A percentile compares a stretch with the other conserved stretches of the same genome.
These are phyloP conservation scores for Fusarium irregulare DNA, from an alignment of 2,329 filamentous ascomycete genomes.

Conservation along the genomic window DNA sequence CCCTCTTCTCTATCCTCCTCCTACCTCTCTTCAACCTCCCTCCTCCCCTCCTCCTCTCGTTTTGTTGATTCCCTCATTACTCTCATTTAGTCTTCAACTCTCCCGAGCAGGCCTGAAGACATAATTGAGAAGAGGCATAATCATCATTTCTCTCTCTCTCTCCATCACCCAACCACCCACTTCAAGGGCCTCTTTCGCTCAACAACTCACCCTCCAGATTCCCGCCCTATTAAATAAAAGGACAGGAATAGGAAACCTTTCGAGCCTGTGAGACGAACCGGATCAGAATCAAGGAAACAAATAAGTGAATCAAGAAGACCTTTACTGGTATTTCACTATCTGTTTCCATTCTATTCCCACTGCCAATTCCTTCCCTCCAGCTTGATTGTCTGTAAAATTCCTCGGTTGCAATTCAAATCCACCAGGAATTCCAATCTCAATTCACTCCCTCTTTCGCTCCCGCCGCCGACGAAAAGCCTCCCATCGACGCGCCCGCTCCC, in stretches of 20 bases:
- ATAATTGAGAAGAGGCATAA: slow-evolving; percentile 49
- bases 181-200: slow-evolving; percentile 14
- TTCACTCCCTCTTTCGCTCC: slow-evolving; percentile 40
- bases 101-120: slow-evolving; percentile 56
- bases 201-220: slow-evolving; percentile 21
- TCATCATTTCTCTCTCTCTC: slow-evolving; percentile 39
- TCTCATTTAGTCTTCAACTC: slow-evolving; percentile 60
- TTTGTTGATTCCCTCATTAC: slow-evolving; percentile 63
- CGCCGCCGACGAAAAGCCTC: slow-evolving; percentile 35
- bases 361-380: slow-evolving; percentile 34
- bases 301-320: slow-evolving; percentile 52
- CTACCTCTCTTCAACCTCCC: slow-evolving; percentile 59
- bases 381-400: slow-evolving; percentile 52
- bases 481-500: slow-evolving; percentile 48
- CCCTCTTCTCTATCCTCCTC: slow-evolving; percentile 65
- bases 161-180: slow-evolving; percentile 27
- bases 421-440: slow-evolving; percentile 54
- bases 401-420: slow-evolving; percentile 50
- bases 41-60: slow-evolving; percentile 55
- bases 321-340: slow-evolving; percentile 56
- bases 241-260: slow-evolving; percentile 36
- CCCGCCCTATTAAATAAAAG: slow-evolving; percentile 45
- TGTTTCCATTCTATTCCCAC: slow-evolving; percentile 36
- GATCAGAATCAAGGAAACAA: slow-evolving; percentile 40
- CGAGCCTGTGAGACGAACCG: slow-evolving; percentile 44